Evolutionary conservation across 163 green algal genomes (phyloP), one percentile per base, ranked within the genome.

Genomic region (Coccomyxa subellipsoidea): DNA sequence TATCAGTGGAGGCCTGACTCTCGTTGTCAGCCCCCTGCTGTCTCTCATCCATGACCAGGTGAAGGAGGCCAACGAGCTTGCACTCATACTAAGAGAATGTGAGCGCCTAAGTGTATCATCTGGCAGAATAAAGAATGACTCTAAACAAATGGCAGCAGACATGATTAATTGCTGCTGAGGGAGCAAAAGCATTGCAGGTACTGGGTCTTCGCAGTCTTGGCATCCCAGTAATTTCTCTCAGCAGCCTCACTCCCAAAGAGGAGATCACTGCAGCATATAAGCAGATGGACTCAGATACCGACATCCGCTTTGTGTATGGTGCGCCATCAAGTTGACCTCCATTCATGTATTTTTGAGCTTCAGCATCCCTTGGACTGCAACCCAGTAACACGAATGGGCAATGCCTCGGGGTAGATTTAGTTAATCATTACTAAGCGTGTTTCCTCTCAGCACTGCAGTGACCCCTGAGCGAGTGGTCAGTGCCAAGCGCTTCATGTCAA

Each of bases 31-130:
- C 8, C 95, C 95, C 18, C 89, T 98, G 77, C 91, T 98, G 29
- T 93, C 90, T 4, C 90, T 98, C 37, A 98, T 98, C 78, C 84
- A 94, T n/a, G 92, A 91, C 69, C 87, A 91, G 87, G 83, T 87
- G 27, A 8, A 53, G 47, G n/a, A n/a, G n/a, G n/a, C n/a, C n/a
- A n/a, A n/a, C n/a, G n/a, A n/a, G n/a, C n/a, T n/a, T n/a, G n/a
- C n/a, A n/a, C n/a, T n/a, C n/a, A n/a, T n/a, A n/a, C n/a, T n/a
- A n/a, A n/a, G n/a, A n/a, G n/a, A n/a, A n/a, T n/a, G n/a, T n/a
- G n/a, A n/a, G n/a, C n/a, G n/a, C n/a, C n/a, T n/a, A n/a, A n/a
- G n/a, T n/a, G n/a, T n/a, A n/a, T n/a, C n/a, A n/a, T n/a, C n/a
- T n/a, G n/a, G n/a, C n/a, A n/a, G n/a, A n/a, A n/a, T n/a, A n/a